Evolutionary conservation across 176 grass and related monocot species (phyloP), one percentile per base, ranked within the genome.

Genomic region (Oryza rufipogon): DNA sequence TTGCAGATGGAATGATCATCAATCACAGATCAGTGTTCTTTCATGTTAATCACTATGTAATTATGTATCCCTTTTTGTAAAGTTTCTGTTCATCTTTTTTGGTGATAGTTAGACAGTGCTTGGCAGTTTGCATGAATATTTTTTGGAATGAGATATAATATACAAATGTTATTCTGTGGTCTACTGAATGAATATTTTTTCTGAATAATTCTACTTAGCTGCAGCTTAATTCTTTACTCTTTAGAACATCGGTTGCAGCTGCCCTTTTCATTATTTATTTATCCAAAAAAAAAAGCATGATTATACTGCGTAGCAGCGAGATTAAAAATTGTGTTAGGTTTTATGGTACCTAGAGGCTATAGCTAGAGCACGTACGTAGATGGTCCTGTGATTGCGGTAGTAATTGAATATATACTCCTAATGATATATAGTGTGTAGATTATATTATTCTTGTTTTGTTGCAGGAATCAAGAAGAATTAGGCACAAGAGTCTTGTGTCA

Each of bases 351-450:
- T 73, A 46, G 41, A 73, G 42, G 42, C 11, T 46, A 54, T 22
- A 26, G 26, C 26, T 26, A n/a, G 4, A 34, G 17, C 73, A 54
- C 23, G 46, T 13, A 54, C 23, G 32, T 13, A 11, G 49, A 72
- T 64, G 42, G 26, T 64, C 28, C 41, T 82, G 73, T 82, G 64
- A 82, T 87, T 64, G 79, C 51, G 38, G 81, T 70, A 38, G 16
- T 56, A 17, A 32, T 32, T 12, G 5, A 1, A 44, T 20, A 63
- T 44, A 56, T 19, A 56, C 4, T 56, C 52, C 52, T 49, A 49
- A 1, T 15, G 11, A 49, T 49, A 49, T 49, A 8, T 15, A 82
- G 70, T 77, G 65, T n/a, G 38, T 73, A 71, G 54, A 48, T 72
- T 22, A 52, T 33, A 48, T 72, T 22, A 52, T 33, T 42, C 16